These are phyloP conservation scores for Aspergillus intermedius DNA, from an alignment of 2,329 filamentous ascomycete species.

Conservation along the genomic window DNA sequence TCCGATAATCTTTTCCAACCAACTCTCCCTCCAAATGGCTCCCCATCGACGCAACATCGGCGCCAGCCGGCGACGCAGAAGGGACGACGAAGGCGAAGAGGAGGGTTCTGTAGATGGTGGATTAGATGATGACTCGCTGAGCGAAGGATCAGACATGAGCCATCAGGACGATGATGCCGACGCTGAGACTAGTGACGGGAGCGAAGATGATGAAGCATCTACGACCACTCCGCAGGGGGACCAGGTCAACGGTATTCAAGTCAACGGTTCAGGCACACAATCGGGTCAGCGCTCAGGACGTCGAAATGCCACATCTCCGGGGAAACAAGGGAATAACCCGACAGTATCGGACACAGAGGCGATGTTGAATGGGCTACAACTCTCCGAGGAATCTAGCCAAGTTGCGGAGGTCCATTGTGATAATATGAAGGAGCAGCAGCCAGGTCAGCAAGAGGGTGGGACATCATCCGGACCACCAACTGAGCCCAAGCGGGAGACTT, in stretches of 20 bases:
- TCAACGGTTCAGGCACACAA: conserved; percentile 24
- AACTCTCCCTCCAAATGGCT: conserved; percentile 29
- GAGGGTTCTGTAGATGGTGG: conserved; percentile 45
- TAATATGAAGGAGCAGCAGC: conserved; percentile 28
- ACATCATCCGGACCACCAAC: conserved; percentile 36
- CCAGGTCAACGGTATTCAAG: conserved; percentile 17
- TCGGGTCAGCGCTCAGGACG: conserved; percentile 24
- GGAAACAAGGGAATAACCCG: conserved; percentile 28
- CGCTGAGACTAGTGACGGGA: conserved; percentile 53
- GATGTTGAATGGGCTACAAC: conserved; percentile 54
- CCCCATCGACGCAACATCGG: conserved; percentile 39
- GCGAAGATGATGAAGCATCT: conserved; percentile 45
- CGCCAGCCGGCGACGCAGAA: conserved; percentile 39
- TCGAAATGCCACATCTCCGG: conserved; percentile 27
- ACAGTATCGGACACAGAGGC: conserved; percentile 52
- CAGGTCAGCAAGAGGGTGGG: conserved; percentile 22
- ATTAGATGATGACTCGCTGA: conserved; percentile 56
- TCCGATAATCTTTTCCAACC: too few relatives aligned
- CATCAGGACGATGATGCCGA: conserved; percentile 54
- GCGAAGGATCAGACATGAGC: conserved; percentile 53
- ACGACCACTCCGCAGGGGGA: conserved; percentile 14
- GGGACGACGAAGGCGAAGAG: conserved; percentile 45
- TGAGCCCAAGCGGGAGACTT: conserved; percentile 46
- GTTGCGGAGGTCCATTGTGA: conserved; percentile 48
- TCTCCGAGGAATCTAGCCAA: conserved; percentile 35